phyloP scores from a whole-genome alignment of 768 basidiomycete genomes.

The Boletus sensibilis region DNA sequence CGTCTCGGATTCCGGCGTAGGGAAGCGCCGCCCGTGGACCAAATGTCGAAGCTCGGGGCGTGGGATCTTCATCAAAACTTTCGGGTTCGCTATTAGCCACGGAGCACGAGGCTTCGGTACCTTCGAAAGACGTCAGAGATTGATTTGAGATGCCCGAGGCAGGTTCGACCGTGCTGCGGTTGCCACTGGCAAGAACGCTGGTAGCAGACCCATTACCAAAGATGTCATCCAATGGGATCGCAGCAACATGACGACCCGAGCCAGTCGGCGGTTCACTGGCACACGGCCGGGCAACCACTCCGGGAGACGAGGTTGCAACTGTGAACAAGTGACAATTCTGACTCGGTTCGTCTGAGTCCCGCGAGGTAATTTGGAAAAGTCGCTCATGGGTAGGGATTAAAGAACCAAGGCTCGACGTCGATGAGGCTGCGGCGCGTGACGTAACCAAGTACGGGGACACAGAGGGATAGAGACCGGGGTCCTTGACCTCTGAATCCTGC shows the following conservation, averaged over 20 bases:
- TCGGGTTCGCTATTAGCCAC: slow-evolving; percentile 3
- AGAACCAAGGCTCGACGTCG: slow-evolving; percentile 33
- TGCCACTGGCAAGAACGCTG: slow-evolving; percentile 1
- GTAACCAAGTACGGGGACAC: slow-evolving; percentile 12
- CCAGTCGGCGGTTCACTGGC: background rate
- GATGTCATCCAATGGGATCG: slow-evolving; percentile 2
- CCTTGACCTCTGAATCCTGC: slow-evolving; percentile 1
- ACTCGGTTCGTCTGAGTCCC: slow-evolving; percentile 9
- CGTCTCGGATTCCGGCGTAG: background rate
- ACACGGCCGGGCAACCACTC: background rate
- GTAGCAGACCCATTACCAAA: slow-evolving; percentile 9
- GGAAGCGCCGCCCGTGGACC: background rate
- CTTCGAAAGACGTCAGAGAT: slow-evolving; percentile 2
- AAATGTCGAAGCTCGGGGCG: slow-evolving; percentile 25
- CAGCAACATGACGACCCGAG: background rate
- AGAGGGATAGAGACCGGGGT: slow-evolving; percentile 3
- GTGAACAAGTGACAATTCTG: background rate
- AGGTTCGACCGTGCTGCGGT: background rate
- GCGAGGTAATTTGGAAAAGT: slow-evolving; percentile 18
- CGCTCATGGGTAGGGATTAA: slow-evolving; percentile 27
- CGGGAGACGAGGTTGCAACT: slow-evolving; percentile 6
- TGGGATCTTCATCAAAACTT: slow-evolving; percentile 24
- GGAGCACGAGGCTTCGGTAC: slow-evolving; percentile 5
- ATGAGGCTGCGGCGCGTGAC: slow-evolving; percentile 21
- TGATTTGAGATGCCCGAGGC: background rate